These are phyloP conservation scores for Yamadazyma paraphyllophila DNA, from an alignment of 805 yeast genomes.

Conservation along the genomic window DNA sequence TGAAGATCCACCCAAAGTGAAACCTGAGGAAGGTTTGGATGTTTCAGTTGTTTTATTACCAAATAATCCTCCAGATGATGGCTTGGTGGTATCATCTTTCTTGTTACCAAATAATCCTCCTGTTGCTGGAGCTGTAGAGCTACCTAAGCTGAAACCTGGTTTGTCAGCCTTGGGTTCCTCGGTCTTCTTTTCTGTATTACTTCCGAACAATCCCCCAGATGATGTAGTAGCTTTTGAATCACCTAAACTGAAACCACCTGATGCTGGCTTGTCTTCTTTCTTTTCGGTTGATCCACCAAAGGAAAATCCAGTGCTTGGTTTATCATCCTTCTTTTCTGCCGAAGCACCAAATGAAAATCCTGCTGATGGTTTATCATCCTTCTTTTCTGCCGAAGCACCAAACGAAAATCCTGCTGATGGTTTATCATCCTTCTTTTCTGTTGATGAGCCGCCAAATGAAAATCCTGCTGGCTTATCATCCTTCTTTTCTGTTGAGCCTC, in stretches of 20 bases:
- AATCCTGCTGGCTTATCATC: constrained; percentile 20
- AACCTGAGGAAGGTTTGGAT: constrained; percentile 11
- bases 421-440: constrained; percentile 14
- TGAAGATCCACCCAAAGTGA: constrained; percentile 18
- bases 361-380: constrained; percentile 19
- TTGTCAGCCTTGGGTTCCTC: constrained; percentile 17
- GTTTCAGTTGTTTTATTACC: constrained; percentile 9
- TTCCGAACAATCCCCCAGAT: constrained; percentile 9
- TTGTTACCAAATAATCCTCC: constrained; percentile 16
- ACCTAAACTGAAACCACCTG: constrained; percentile 16
- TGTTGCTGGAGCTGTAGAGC: constrained; percentile 16
- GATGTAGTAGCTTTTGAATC: too few species aligned
- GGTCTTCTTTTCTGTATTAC: constrained; percentile 9
- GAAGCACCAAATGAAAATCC: constrained; percentile 8
- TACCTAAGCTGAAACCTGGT: constrained; percentile 15
- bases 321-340: neutral
- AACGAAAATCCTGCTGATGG: too few species aligned
- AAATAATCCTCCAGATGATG: constrained; percentile 17
- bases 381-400: too few species aligned
- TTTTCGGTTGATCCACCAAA: constrained; percentile 18
- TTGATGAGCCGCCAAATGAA: neutral
- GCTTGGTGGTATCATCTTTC: constrained; percentile 4
- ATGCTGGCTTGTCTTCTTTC: constrained; percentile 19
- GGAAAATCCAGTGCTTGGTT: constrained; percentile 7
- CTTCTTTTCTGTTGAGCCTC: neutral